Base-by-base conservation (phyloP, 2,329 filamentous ascomycete genomes). In the Apiospora arundinis region DNA sequence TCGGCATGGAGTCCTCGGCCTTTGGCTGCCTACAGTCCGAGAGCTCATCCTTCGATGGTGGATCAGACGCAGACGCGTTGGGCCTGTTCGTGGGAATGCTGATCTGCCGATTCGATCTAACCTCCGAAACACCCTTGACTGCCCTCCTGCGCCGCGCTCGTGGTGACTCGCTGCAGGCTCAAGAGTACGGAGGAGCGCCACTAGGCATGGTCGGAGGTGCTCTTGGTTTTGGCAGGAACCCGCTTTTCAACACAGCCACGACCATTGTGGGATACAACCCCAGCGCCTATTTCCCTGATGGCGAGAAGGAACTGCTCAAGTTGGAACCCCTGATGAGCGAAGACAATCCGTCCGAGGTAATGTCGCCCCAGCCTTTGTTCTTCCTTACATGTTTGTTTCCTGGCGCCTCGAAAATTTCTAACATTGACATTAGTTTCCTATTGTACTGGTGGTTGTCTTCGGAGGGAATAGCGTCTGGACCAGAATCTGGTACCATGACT, bases 271-370 rank as follows among this genome's bases (percentile, higher is more conserved):
- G 18, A 9, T 28, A 9, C n/a, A 9, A 7, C 5, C 49, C 49
- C 49, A 16, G 25, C 5, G 49, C 12, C n/a, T 7, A 23, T 28
- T 23, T 23, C n/a, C n/a, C n/a, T 23, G 49, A 23, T 23, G 49
- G 18, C 49, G 49, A 56, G 49, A 7, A 12, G 44, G 44, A 14
- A 12, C 44, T 12, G 9, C n/a, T 56, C 9, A 23, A 16, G 8
- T 7, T 28, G 8, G 49, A 56, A n/a, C 49, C n/a, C 8, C 18
- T 56, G 25, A 7, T 23, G 25, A 16, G 7, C 5, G 49, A 56
- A 56, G 49, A 56, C 49, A 56, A 56, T 28, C 49, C 49, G n/a
- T 23, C 49, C 49, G 49, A 56, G 49, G 49, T 56, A 56, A n/a
- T n/a, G n/a, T n/a, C n/a, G n/a, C n/a, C n/a, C n/a, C n/a, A n/a